phyloP scores from a whole-genome alignment of 192 early-diverging fungal genomes.

The Umbelopsis ramanniana region DNA sequence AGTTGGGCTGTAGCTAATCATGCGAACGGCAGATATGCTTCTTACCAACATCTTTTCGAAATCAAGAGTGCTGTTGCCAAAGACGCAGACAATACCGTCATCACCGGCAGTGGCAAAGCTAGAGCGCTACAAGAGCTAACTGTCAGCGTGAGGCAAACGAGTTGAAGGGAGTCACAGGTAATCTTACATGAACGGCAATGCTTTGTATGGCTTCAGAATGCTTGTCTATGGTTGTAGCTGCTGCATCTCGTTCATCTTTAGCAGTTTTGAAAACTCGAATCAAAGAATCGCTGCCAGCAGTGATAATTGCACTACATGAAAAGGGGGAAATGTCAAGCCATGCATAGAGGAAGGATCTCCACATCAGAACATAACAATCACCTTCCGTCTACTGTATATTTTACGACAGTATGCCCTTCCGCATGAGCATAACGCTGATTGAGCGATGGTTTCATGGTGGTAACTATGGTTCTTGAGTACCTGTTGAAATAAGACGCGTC shows the following conservation, averaged over 20 bases:
- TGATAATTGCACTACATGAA: conserved; percentile 6
- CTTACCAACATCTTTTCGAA: conserved; percentile 32
- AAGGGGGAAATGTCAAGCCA: background rate
- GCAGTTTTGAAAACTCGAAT: conserved; percentile 24
- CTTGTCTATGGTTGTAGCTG: conserved; percentile 3
- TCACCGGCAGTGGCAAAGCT: conserved; percentile 30
- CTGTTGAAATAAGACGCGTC: conserved; percentile 1
- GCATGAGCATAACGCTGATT: conserved; percentile 25
- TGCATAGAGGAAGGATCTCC: background rate
- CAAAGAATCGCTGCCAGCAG: conserved; percentile 13
- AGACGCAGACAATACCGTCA: conserved; percentile 34
- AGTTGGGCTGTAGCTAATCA: conserved; percentile 25
- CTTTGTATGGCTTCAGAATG: conserved; percentile 26
- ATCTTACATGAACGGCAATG: conserved; percentile 24
- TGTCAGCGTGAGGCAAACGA: background rate
- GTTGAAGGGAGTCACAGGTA: background rate
- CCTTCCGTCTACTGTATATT: conserved; percentile 25
- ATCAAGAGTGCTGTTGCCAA: conserved; percentile 20
- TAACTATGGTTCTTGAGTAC: background rate
- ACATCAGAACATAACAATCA: background rate
- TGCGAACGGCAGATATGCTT: conserved; percentile 33
- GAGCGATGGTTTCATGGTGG: background rate
- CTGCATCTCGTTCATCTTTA: background rate
- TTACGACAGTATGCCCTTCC: conserved; percentile 17
- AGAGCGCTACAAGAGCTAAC: background rate